Evolutionary conservation across 192 early-diverging fungal species (phyloP).

Genomic region (Coemansia sp.): DNA sequence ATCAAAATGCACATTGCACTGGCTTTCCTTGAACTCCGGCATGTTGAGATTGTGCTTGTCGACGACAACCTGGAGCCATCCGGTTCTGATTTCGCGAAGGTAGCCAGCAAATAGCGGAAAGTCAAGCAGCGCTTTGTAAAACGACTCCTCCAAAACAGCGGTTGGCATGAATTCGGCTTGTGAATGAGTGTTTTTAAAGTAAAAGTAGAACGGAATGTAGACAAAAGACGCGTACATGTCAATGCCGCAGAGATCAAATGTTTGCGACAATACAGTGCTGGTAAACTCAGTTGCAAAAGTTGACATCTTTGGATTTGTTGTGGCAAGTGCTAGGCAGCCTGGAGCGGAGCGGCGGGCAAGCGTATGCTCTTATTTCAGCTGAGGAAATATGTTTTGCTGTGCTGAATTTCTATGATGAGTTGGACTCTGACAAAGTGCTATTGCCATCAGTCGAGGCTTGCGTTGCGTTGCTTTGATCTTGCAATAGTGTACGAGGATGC

Average conservation of each 20-base stretch:
- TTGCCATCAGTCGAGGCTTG: too few species aligned
- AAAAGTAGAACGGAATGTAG: background rate
- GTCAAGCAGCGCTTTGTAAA: constrained; percentile 23
- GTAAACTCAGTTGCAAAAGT: background rate
- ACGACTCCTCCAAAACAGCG: constrained; percentile 5
- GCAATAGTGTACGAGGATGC: too few species aligned
- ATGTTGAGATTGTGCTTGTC: constrained; percentile 29
- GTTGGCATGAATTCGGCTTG: constrained; percentile 27
- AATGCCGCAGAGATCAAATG: background rate
- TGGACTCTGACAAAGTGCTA: too few species aligned
- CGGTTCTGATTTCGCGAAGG: constrained; percentile 3
- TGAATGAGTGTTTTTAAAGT: background rate
- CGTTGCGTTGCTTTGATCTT: too few species aligned
- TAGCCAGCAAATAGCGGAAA: constrained; percentile 35
- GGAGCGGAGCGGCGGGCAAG: too few species aligned
- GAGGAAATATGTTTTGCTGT: too few species aligned
- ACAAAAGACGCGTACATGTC: background rate
- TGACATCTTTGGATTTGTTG: background rate
- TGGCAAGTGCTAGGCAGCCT: too few species aligned
- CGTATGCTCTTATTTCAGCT: too few species aligned
- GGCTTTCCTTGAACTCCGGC: constrained; percentile 32
- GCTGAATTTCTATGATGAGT: too few species aligned
- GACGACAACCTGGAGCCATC: constrained; percentile 7
- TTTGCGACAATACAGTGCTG: background rate
- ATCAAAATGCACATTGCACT: constrained; percentile 13